These are phyloP conservation scores for Picochlorum sp. DNA, from an alignment of 139 green algal genomes.

Conservation along the genomic window DNA sequence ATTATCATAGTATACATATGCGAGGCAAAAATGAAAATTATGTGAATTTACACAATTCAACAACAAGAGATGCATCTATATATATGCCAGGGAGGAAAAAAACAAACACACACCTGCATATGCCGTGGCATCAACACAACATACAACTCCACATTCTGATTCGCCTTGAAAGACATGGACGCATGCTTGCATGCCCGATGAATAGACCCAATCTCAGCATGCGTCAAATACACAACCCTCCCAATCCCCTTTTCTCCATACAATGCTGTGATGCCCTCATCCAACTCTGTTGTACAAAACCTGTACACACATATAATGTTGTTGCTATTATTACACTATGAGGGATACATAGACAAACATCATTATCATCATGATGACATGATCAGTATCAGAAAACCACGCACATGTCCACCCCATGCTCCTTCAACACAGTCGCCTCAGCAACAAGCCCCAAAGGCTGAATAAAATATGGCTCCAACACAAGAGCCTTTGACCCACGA, in stretches of 20 bases:
- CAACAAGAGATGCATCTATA: no score
- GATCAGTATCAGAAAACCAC: conserved; percentile 3
- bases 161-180: conserved; percentile 8
- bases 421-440: conserved; percentile 59
- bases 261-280: conserved; percentile 12
- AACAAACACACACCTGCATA: conserved; percentile 15
- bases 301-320: neutral
- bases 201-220: conserved; percentile 8
- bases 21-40: no score
- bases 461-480: conserved; percentile 69
- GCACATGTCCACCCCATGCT: conserved; percentile 80
- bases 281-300: conserved; percentile 16
- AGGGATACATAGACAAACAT: no score
- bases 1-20: no score
- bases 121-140: conserved; percentile 2
- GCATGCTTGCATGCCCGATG: conserved; percentile 17
- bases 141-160: conserved; percentile 8
- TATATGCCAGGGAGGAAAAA: no score
- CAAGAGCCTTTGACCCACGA: conserved; percentile 73
- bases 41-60: no score
- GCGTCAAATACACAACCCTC: conserved; percentile 26
- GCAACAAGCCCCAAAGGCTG: conserved; percentile 68
- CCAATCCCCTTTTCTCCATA: conserved; percentile 16
- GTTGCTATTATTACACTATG: no score
- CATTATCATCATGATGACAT: no score